Evolutionary conservation across 345 rosid genomes (phyloP).

Genomic region (Aquilaria yunnanensis): DNA sequence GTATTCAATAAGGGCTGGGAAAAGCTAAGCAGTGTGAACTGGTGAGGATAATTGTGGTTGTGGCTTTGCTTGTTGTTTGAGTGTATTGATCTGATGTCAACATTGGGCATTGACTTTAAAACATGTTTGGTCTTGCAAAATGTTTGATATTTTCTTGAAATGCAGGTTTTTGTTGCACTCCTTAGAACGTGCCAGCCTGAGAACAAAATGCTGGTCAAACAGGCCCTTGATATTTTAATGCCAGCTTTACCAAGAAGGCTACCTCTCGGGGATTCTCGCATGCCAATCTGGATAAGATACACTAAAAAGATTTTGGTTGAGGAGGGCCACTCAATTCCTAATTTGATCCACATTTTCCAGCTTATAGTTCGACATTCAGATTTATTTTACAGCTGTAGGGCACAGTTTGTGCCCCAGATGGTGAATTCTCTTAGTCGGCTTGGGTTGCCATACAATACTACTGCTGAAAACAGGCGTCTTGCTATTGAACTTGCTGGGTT

Average conservation of each 20-base stretch:
- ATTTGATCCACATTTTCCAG: conserved; percentile 97
- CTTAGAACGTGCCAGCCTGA: conserved; percentile 98
- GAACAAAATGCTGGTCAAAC: conserved; percentile 95
- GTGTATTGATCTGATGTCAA: conserved; percentile 3
- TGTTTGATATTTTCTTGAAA: conserved; percentile 17
- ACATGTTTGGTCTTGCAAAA: background rate
- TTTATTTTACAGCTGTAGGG: conserved; percentile 96
- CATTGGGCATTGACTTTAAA: background rate
- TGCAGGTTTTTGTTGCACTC: conserved; percentile 98
- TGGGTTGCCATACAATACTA: conserved; percentile 92
- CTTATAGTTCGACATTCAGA: conserved; percentile 96
- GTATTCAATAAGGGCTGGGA: too few relatives aligned
- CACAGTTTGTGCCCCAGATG: conserved; percentile 99
- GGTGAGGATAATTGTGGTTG: too few relatives aligned
- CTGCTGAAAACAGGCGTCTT: conserved; percentile 92
- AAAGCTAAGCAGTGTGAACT: too few relatives aligned
- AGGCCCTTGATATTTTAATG: conserved; percentile 97
- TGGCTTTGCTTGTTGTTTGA: background rate
- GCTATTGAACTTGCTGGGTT: conserved; percentile 99
- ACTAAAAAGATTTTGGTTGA: conserved; percentile 97
- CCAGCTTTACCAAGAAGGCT: conserved; percentile 95
- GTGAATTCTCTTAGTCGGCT: conserved; percentile 97
- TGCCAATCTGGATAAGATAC: conserved; percentile 99
- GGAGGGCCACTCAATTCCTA: conserved; percentile 96
- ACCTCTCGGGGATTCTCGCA: conserved; percentile 94